Evolutionary conservation across 192 early-diverging fungal genomes (phyloP).

Genomic region (Irineochytrium annulatum): DNA sequence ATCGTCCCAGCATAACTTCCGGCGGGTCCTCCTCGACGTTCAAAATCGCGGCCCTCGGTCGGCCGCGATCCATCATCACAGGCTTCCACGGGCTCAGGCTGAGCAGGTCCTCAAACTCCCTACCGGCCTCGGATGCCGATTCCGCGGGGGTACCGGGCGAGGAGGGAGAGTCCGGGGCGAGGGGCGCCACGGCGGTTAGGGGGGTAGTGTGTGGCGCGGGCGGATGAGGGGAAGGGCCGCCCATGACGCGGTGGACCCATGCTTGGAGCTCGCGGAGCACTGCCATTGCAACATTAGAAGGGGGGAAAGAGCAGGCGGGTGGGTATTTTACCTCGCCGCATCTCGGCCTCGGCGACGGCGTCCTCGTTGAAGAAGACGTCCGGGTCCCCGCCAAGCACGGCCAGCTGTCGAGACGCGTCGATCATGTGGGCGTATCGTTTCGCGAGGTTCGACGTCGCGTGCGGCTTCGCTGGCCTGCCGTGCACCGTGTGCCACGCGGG

Average conservation of each 20-base stretch:
- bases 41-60: background rate
- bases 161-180: background rate
- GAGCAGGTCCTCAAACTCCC: conserved; percentile 2
- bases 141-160: background rate
- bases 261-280: background rate
- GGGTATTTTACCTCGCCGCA: conserved; percentile 5
- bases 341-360: conserved; percentile 1
- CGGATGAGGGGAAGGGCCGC: background rate
- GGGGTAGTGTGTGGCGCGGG: background rate
- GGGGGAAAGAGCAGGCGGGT: background rate
- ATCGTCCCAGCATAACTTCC: background rate
- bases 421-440: background rate
- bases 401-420: background rate
- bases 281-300: background rate
- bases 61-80: conserved; percentile 1
- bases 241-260: conserved; percentile 1
- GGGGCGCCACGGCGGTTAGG: background rate
- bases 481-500: no score
- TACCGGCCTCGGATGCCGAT: background rate
- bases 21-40: background rate
- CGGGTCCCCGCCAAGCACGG: background rate
- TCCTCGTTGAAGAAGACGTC: background rate
- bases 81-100: conserved; percentile 3
- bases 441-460: background rate
- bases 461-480: no score